These are phyloP conservation scores for Apodospora peruviana DNA, from an alignment of 495 filamentous ascomycete species.

Conservation along the genomic window DNA sequence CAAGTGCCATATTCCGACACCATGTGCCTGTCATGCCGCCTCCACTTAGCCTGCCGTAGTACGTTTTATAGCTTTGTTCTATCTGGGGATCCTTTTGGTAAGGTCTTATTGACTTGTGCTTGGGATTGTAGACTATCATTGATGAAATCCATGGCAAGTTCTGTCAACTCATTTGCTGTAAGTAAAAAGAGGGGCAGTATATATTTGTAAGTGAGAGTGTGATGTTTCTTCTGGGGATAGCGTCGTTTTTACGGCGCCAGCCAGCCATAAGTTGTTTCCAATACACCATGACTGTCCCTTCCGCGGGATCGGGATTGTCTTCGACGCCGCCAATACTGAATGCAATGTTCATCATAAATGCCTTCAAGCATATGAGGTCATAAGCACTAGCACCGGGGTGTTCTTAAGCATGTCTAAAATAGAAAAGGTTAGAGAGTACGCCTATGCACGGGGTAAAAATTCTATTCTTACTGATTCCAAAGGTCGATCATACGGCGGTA, in stretches of 20 bases:
- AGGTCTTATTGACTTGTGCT: too few species aligned
- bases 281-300: conserved; percentile 2
- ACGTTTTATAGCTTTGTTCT: too few species aligned
- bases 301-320: conserved; percentile 3
- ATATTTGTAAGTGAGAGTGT: conserved; percentile 4
- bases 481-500: conserved; percentile 8
- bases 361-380: conserved; percentile 7
- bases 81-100: too few species aligned
- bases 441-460: not conserved
- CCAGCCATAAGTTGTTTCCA: conserved; percentile 6
- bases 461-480: conserved; percentile 7
- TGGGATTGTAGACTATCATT: too few species aligned
- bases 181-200: conserved; percentile 1
- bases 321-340: conserved; percentile 4
- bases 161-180: too few species aligned
- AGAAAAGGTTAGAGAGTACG: conserved; percentile 2
- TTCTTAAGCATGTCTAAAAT: conserved; percentile 7
- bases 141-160: too few species aligned
- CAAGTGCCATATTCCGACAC: too few species aligned
- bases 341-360: conserved; percentile 8
- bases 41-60: too few species aligned
- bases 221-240: conserved; percentile 6
- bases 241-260: conserved; percentile 4
- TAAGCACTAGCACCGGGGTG: not conserved
- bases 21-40: too few species aligned